Conservation (phyloP, 768 basidiomycete species). For the Bullera alba region DNA sequence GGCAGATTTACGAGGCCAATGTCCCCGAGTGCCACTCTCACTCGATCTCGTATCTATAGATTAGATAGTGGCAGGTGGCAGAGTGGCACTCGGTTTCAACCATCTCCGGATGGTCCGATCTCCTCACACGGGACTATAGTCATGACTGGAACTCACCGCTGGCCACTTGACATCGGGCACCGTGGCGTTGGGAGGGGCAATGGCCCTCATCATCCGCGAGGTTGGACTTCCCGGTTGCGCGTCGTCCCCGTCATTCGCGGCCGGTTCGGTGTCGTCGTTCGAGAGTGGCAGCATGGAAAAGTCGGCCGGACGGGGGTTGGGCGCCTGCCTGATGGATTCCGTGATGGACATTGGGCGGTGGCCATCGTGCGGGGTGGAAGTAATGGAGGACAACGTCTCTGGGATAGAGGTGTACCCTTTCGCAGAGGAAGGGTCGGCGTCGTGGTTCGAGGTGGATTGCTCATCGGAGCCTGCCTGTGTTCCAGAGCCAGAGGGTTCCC, state of each 20-base stretch:
- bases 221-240: constrained; percentile 34
- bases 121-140: not conserved
- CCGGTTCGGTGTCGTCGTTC: constrained; percentile 21
- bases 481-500: too few relatives aligned
- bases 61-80: constrained; percentile 1
- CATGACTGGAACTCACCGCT: constrained; percentile 19
- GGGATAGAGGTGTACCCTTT: not conserved
- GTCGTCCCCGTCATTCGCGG: constrained; percentile 14
- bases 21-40: constrained; percentile 29
- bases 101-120: too few relatives aligned
- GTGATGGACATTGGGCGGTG: constrained; percentile 19
- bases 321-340: constrained; percentile 35
- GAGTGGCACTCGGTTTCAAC: too few relatives aligned
- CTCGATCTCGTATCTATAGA: not conserved
- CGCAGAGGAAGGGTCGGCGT: not conserved
- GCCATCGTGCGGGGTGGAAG: too few relatives aligned
- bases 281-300: constrained; percentile 16
- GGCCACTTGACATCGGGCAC: constrained; percentile 31
- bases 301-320: constrained; percentile 29
- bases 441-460: not conserved
- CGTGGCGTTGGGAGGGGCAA: constrained; percentile 32
- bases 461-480: too few relatives aligned
- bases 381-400: too few relatives aligned
- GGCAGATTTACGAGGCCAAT: not conserved
- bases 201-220: constrained; percentile 29